These are phyloP conservation scores for Hansfordia pulvinata DNA, from an alignment of 2,329 filamentous ascomycete genomes.

Conservation along the genomic window DNA sequence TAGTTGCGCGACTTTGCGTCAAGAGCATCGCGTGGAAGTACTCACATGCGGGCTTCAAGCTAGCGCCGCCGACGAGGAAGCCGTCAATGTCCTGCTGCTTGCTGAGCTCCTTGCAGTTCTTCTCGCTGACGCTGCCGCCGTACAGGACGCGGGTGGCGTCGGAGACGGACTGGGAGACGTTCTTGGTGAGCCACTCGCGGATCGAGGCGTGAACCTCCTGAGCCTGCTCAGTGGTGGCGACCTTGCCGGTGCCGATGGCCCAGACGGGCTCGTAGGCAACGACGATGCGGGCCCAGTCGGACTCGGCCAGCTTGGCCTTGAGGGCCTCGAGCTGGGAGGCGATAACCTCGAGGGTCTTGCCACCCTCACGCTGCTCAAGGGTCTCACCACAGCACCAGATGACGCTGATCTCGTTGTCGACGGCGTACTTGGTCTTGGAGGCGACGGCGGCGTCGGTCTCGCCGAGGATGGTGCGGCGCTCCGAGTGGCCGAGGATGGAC, in stretches of 20 bases:
- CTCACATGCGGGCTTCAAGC: constrained; percentile 90
- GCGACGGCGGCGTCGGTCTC: constrained; percentile 81
- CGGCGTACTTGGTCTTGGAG: constrained; percentile 85
- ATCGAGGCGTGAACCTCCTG: constrained; percentile 91
- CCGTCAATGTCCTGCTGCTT: constrained; percentile 94
- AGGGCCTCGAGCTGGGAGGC: constrained; percentile 77
- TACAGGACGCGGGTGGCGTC: constrained; percentile 91
- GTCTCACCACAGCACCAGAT: constrained; percentile 98
- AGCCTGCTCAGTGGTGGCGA: constrained; percentile 76
- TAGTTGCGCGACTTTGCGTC: neutral
- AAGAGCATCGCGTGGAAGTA: constrained; percentile 10
- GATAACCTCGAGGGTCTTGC: constrained; percentile 75
- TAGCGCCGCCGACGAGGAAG: constrained; percentile 92
- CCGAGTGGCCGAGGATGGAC: constrained; percentile 87
- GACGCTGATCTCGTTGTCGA: constrained; percentile 75
- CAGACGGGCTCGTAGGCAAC: constrained; percentile 99
- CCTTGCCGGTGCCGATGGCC: constrained; percentile 89
- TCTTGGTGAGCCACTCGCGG: constrained; percentile 71
- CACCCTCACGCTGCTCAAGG: constrained; percentile 78
- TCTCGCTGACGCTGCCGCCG: constrained; percentile 91
- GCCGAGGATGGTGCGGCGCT: constrained; percentile 79
- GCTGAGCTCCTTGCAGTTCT: constrained; percentile 90
- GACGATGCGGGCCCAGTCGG: constrained; percentile 89
- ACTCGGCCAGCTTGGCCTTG: constrained; percentile 55
- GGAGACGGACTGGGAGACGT: constrained; percentile 61